Percentiles rank a stretch among this genome's conserved stretches.
phyloP scores from a whole-genome alignment of 208 protist genomes.

The Crithidia brevicula region DNA sequence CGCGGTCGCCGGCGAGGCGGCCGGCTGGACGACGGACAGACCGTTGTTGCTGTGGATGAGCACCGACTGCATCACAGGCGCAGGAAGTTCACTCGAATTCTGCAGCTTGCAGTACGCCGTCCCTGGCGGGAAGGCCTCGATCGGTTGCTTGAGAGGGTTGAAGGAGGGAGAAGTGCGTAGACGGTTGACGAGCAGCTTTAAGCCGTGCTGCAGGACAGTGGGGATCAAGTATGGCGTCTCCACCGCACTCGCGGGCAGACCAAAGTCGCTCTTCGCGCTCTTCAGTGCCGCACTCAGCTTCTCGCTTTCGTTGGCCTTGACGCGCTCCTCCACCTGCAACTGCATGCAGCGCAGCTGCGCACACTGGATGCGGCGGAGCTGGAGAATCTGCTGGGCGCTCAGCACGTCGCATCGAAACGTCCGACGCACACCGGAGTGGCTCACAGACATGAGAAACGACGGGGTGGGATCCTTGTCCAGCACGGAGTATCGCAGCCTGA shows the following conservation, averaged over 20 bases:
- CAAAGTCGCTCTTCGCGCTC: constrained; percentile 64
- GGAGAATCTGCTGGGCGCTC: constrained; percentile 66
- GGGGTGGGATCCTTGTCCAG: constrained; percentile 19
- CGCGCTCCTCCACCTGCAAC: constrained; percentile 52
- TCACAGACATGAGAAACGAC: constrained; percentile 40
- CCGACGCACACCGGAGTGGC: constrained; percentile 50
- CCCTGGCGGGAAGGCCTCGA: constrained; percentile 14
- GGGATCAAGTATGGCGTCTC: constrained; percentile 48
- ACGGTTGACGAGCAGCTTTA: constrained; percentile 46
- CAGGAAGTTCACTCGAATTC: constrained; percentile 4
- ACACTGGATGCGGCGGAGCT: constrained; percentile 76
- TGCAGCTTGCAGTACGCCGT: constrained; percentile 40
- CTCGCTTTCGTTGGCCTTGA: constrained; percentile 39
- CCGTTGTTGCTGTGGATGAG: constrained; percentile 66
- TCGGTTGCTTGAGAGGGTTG: neutral
- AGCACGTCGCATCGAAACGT: constrained; percentile 56
- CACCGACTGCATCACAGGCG: constrained; percentile 44
- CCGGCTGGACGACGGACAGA: constrained; percentile 16
- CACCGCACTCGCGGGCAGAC: constrained; percentile 46
- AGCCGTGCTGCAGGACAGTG: constrained; percentile 48
- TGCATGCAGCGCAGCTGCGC: constrained; percentile 66
- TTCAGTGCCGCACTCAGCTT: constrained; percentile 37
- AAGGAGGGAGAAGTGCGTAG: constrained; percentile 36
- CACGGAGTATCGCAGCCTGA: constrained; percentile 40
- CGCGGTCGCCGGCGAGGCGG: neutral